These are phyloP conservation scores for Orobanche coerulescens DNA, from an alignment of 257 asterid species.

Conservation along the genomic window DNA sequence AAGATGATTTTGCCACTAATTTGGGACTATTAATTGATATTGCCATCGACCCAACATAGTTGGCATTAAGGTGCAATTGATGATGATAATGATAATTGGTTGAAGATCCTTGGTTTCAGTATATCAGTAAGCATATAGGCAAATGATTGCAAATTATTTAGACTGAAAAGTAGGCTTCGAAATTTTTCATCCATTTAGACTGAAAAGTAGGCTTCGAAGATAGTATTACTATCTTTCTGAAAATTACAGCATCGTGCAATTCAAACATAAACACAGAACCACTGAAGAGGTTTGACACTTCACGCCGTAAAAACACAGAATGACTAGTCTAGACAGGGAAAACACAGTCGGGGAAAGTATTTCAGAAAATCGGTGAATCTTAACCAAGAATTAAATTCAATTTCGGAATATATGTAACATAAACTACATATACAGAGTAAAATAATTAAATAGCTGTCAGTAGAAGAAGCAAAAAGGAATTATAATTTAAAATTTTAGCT, in stretches of 20 bases:
- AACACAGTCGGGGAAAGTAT: not conserved
- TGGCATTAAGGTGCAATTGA: no score
- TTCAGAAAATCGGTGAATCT: not conserved
- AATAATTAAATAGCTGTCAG: no score
- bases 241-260: not conserved
- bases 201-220: slow-evolving; percentile 2
- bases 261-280: not conserved
- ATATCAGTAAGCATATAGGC: not conserved
- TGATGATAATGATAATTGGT: no score
- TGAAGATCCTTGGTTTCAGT: no score
- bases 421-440: no score
- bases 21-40: no score
- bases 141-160: not conserved
- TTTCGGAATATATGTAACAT: not conserved
- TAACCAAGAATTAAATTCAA: not conserved
- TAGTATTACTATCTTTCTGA: not conserved
- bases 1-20: no score
- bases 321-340: not conserved
- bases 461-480: not conserved
- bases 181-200: slow-evolving; percentile 14
- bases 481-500: not conserved
- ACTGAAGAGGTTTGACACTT: not conserved
- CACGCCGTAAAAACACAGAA: not conserved
- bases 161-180: not conserved
- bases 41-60: no score